phyloP scores from a whole-genome alignment of 2,329 filamentous ascomycete species.

The Chaetomiaceae sp. region DNA sequence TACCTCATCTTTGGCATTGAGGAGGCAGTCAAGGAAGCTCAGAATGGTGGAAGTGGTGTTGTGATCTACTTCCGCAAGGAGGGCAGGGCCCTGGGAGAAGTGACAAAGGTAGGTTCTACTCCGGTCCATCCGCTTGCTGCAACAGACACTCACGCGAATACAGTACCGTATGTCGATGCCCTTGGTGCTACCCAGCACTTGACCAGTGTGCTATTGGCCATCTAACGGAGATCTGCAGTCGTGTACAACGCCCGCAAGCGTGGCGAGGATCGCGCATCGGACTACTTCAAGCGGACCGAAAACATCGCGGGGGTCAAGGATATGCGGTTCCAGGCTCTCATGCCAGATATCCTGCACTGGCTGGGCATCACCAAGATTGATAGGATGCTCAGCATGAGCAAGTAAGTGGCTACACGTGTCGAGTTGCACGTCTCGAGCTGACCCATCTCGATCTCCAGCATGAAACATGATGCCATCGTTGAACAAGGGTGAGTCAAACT shows the following conservation, averaged over 20 bases:
- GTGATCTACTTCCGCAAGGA: constrained; percentile 99
- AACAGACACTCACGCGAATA: constrained; percentile 30
- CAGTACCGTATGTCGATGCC: constrained; percentile 45
- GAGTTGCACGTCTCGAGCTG: constrained; percentile 15
- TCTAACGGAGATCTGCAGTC: constrained; percentile 37
- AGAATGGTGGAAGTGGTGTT: constrained; percentile 86
- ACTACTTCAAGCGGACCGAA: constrained; percentile 97
- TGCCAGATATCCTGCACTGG: constrained; percentile 98
- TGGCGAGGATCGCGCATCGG: constrained; percentile 73
- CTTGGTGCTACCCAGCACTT: constrained; percentile 1
- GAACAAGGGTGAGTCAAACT: constrained; percentile 60
- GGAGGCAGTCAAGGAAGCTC: constrained; percentile 94
- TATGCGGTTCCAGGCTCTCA: constrained; percentile 97
- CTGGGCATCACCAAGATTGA: constrained; percentile 98
- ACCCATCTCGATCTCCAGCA: constrained; percentile 45
- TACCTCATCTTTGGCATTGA: constrained; percentile 97
- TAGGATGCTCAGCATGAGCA: constrained; percentile 97
- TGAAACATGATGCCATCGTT: constrained; percentile 89
- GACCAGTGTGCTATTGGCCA: constrained; percentile 7
- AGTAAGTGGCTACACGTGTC: constrained; percentile 50
- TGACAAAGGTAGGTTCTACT: constrained; percentile 70
- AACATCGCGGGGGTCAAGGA: constrained; percentile 95
- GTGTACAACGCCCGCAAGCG: constrained; percentile 79
- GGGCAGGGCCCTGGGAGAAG: constrained; percentile 88
- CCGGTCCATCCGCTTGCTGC: constrained; percentile 18